Evolutionary conservation across 2,329 filamentous ascomycete genomes (phyloP), one percentile per base, ranked within the genome.

Genomic region (Hirsutella minnesotensis): DNA sequence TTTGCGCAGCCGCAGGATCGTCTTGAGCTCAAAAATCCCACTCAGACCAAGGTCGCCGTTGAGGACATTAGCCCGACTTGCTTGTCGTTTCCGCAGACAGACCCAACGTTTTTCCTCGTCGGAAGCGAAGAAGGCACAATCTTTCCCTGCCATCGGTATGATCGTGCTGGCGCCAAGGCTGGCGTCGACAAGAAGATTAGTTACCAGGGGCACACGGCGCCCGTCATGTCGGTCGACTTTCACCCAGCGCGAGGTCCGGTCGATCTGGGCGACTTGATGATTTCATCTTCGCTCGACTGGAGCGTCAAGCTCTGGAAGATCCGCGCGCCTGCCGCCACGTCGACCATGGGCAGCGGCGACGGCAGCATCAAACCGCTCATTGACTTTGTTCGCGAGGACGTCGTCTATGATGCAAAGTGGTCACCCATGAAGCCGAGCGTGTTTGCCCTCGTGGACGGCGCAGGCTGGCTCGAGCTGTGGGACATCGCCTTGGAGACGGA

Each of bases 241-340:
- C 92, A 98, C 58, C 92, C 92, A 2, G 83, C 87, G 4, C 80
- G 86, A 42, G 94, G 92, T 1, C 88, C 89, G 3, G 82, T 98
- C 41, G 94, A 98, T 63, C 79, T 98, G 5, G 89, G 90, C 22
- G 94, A 98, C 56, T 70, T 98, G 5, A 86, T 96, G 46, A 76
- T 98, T 40, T 89, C 83, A n/a, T 85, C 86, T 4, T 90, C 85
- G 36, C 72, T 98, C 8, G 92, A 98, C 67, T 98, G 92, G 92
- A 94, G 83, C 52, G 88, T 95, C 52, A 95, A 94, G 66, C 70
- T 98, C 15, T 98, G 92, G 92, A 92, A 92, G 62, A 84, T 94
- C 13, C 83, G 88, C 34, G 82, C 86, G 2, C 85, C 86, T 1
- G 83, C 83, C 0, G 81, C 83, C 3, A 81, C 79, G 4, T 79